Evolutionary conservation across 129 eudicot species (phyloP).

Genomic region (sunflower (Helianthus annuus)): HanXRQr2.0-SUNRISE NC_035436.2:4844439-4844938

Average conservation of each 20-base stretch:
- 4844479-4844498: no score
- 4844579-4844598: no score
- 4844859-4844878: constrained; percentile 10
- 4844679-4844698: constrained; percentile 14
- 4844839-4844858: constrained; percentile 3
- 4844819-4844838: not conserved
- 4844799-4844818: constrained; percentile 36
- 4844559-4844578: not conserved
- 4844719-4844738: constrained; percentile 9
- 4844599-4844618: not conserved
- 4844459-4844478: no score
- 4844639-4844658: constrained; percentile 21
- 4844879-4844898: constrained; percentile 31
- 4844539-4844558: not conserved
- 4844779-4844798: constrained; percentile 59
- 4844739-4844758: constrained; percentile 24
- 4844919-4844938: constrained; percentile 17
- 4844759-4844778: constrained; percentile 44
- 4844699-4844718: constrained; percentile 9
- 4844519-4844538: not conserved
- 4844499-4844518: not conserved
- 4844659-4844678: not conserved
- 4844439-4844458: no score
- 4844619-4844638: constrained; percentile 15
- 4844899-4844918: constrained; percentile 14